Base-by-base conservation (phyloP, 108 stramenopile genomes). In the Fragilariopsis cylindrus region DNA sequence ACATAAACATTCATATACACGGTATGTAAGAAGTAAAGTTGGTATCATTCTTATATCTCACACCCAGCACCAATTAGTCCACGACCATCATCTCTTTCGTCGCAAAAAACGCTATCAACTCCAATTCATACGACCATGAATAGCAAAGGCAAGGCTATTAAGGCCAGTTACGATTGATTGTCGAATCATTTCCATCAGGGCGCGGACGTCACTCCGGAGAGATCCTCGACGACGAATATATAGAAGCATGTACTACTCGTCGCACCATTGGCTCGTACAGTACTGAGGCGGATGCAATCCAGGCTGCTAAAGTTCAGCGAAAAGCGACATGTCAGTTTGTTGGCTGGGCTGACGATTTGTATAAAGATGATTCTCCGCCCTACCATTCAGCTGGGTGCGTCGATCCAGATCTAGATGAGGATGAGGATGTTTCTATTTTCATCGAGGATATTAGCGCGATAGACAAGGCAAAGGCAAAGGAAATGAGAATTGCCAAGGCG, bases 341-440 rank as follows among this genome's bases (percentile, higher is more conserved):
- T 9, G 11, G 15, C 6, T 60, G 58, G 58, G 58, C 58, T 30
- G 58, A 60, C 0, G 58, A 30, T 9, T 19, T 21, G 7, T 60
- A 21, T 30, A 40, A 40, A 30, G 9, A 18, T 40, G 4, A 60
- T 8, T 11, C 58, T 4, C 58, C 58, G 39, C 58, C 58, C 11
- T 60, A 60, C 58, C 39, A 30, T 7, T 41, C 18, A 9, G 16
- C 19, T 40, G 4, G 4, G 58, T 11, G 9, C 18, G 2, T 40
- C 39, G 21, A 9, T 6, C 15, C 12, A 57, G 30, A 7, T 16
- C 19, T 40, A 40, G 15, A 53, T 11, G 52, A 53, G 52, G 52
- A 53, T 11, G 52, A 60, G 58, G 58, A 60, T n/a, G 5, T 21
- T 60, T 60, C 40, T 9, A 60, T 60, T 60, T 30, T 19, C 58